Evolutionary conservation across 2,329 filamentous ascomycete genomes (phyloP), one percentile per base, ranked within the genome.

Genomic region (Fusarium pseudonygamai): DNA sequence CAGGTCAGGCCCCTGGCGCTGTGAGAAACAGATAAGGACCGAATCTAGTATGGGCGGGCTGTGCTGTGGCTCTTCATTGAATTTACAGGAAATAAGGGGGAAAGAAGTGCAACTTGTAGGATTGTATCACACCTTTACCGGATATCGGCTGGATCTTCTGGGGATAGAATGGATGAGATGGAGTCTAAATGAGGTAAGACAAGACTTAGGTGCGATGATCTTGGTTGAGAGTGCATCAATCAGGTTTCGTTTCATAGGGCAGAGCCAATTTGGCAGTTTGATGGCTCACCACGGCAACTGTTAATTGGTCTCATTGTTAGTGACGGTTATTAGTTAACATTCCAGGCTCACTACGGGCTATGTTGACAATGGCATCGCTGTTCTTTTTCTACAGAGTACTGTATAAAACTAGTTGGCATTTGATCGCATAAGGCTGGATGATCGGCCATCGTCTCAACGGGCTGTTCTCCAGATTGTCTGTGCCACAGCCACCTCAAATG

Each of bases 181-280:
- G 67, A 28, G 42, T 53, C 67, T 55, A 40, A 74, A 74, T 74
- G 71, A 74, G 71, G 71, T 74, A 74, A 74, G 71, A 74, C 71
- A 74, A 74, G 71, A 72, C 71, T 46, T 52, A 22, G 53, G 45
- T n/a, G 53, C 69, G 68, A 74, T 63, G 72, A 74, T 74, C 67
- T 56, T 53, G 71, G 57, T 49, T 69, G 39, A 50, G 60, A 53
- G 22, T 45, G 71, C 56, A 63, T 71, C 52, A 66, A 72, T 58
- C 49, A 69, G 60, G 72, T 37, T 72, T 50, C n/a, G n/a, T 22
- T 50, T 64, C 53, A 53, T 68, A 72, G 67, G 71, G 67, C 67
- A 74, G 67, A 64, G n/a, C 36, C 42, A 24, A 58, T 60, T 60
- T 65, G 59, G 69, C 59, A 69, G 47, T 53, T 45, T 45, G 40